Evolutionary conservation across 805 yeast species (phyloP), one percentile per base, ranked within the genome.

Genomic region (Monosporozyma yasuniensis): DNA sequence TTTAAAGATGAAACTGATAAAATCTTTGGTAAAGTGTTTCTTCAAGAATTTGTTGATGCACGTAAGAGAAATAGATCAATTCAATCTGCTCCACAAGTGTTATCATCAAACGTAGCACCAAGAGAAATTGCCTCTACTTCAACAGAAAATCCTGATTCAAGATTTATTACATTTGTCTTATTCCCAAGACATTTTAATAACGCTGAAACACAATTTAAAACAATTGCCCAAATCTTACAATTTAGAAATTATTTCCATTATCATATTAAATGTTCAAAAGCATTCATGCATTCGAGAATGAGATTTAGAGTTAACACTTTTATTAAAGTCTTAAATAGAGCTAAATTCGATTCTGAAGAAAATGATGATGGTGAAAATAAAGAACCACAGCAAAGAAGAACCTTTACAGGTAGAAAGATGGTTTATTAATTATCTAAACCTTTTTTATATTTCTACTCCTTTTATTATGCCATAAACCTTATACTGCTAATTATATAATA

Each of bases 211-310:
- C 64, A 65, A 54, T 64, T 65, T 52, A 52, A 59, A 10, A 60
- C 68, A 8, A 87, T 93, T 55, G 83, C 95, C 35, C 97, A 90
- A 67, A 85, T 93, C 62, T 89, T 88, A 63, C 74, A 87, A 51
- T 93, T 93, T 72, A 79, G 99, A 70, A 95, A 90, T 64, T 93
- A 91, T 72, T 93, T 93, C 84, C 99, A 93, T 69, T 93, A 91
- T 70, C 99, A 93, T 66, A 93, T 93, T 73, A 93, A 93, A 72
- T 91, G 97, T 69, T 89, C 96, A 53, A 93, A 93, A 75, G 98
- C 99, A 34, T 93, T 87, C 71, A 82, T 93, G 83, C 99, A 93
- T 70, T 88, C 96, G 47, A 83, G 99, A 75, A 93, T 93, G 99
- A 81, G 99, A 69, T 87, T 76, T 70, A 80, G 99, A 62, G 98